These are phyloP conservation scores for Powellomyces hirtus DNA, from an alignment of 192 early-diverging fungal genomes.

Conservation along the genomic window DNA sequence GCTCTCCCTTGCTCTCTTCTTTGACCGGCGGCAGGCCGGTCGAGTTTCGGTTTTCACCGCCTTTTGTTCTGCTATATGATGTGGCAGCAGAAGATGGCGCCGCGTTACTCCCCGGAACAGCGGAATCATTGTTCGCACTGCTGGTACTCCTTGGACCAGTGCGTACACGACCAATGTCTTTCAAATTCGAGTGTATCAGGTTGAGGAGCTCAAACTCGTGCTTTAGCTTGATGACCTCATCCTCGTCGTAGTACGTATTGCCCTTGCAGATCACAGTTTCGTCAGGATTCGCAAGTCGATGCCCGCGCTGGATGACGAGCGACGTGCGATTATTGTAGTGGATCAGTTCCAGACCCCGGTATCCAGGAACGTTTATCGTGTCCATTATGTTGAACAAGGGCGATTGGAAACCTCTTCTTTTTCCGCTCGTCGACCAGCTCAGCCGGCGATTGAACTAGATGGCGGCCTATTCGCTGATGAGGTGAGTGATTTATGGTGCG, in stretches of 20 bases:
- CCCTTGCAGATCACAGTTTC: slow-evolving; percentile 47
- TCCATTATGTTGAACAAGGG: background rate
- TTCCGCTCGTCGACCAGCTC: no score
- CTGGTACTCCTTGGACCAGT: background rate
- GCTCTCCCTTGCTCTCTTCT: background rate
- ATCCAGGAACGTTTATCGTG: slow-evolving; percentile 8
- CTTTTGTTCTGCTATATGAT: background rate
- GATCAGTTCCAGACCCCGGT: slow-evolving; percentile 1
- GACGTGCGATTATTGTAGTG: slow-evolving; percentile 24
- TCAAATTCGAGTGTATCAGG: slow-evolving; percentile 24
- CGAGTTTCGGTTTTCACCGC: background rate
- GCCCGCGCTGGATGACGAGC: slow-evolving; percentile 36
- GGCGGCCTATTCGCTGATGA: background rate
- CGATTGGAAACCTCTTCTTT: background rate
- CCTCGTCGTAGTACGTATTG: slow-evolving; percentile 29
- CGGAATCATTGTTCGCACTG: background rate
- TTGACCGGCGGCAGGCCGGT: background rate
- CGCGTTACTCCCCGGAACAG: background rate
- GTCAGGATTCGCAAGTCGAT: slow-evolving; percentile 9
- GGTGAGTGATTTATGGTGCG: no score
- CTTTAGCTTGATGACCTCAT: slow-evolving; percentile 33
- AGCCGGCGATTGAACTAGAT: no score
- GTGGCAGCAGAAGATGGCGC: background rate
- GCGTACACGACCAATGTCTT: background rate
- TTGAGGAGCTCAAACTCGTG: slow-evolving; percentile 42